A percentile compares a stretch with the other conserved stretches of the same genome.
These are phyloP conservation scores for Tuber melanosporum DNA, from an alignment of 495 filamentous ascomycete genomes.

Conservation along the genomic window DNA sequence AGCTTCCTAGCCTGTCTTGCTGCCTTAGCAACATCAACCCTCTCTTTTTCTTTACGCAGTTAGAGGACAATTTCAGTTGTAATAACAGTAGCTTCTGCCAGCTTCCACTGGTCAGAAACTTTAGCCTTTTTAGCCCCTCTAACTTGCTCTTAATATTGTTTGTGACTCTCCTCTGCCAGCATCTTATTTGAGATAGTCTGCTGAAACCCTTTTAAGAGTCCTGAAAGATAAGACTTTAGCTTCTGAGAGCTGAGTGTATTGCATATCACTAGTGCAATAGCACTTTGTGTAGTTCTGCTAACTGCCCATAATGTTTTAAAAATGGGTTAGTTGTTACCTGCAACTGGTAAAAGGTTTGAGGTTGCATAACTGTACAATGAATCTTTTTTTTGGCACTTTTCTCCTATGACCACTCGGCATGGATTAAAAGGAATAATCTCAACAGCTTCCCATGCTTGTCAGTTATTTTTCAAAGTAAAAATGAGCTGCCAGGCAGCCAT, in stretches of 20 bases:
- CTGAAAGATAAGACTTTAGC: slow-evolving; percentile 6
- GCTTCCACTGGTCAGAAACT: too few species aligned
- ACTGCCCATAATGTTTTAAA: neutral
- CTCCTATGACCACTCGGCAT: neutral
- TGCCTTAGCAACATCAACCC: too few species aligned
- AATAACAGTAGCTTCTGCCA: too few species aligned
- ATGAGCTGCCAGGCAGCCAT: neutral
- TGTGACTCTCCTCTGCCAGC: slow-evolving; percentile 12
- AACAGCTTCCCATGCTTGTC: slow-evolving; percentile 7
- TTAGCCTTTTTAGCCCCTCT: slow-evolving; percentile 8
- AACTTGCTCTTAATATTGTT: slow-evolving; percentile 17
- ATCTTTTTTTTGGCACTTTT: too few species aligned
- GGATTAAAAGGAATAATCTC: slow-evolving; percentile 14
- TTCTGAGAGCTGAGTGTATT: neutral
- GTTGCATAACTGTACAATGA: too few species aligned
- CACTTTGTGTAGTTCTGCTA: neutral
- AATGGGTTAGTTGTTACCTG: neutral
- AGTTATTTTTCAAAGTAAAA: slow-evolving; percentile 8
- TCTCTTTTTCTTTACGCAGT: too few species aligned
- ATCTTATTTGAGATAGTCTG: slow-evolving; percentile 15
- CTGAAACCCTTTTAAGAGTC: slow-evolving; percentile 14
- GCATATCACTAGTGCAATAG: too few species aligned
- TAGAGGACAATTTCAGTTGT: too few species aligned
- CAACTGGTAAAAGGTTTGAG: too few species aligned
- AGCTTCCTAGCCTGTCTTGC: too few species aligned